Evolutionary conservation across 768 basidiomycete genomes (phyloP).

Genomic region (Arthromyces matolae): DNA sequence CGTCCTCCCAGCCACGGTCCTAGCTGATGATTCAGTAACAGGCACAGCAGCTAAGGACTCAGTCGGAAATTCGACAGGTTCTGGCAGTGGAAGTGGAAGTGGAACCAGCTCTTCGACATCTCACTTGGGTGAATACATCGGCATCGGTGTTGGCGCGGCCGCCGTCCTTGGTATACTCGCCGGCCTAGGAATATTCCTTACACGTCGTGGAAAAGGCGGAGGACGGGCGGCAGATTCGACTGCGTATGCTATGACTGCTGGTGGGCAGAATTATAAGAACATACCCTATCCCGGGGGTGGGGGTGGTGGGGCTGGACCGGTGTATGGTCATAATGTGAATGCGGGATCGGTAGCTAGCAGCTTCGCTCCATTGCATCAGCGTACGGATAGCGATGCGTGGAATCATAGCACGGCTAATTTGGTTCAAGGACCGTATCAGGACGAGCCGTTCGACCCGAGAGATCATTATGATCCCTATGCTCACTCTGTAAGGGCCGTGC

Average conservation of each 20-base stretch:
- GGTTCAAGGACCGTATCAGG: slow-evolving; percentile 32
- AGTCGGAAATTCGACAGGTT: not conserved
- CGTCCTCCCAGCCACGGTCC: slow-evolving; percentile 48
- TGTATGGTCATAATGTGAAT: not conserved
- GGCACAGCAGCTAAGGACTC: not conserved
- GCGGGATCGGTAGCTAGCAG: slow-evolving; percentile 56
- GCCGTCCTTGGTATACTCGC: slow-evolving; percentile 3
- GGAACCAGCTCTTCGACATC: not conserved
- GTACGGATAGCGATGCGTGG: slow-evolving; percentile 53
- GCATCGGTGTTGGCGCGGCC: slow-evolving; percentile 4
- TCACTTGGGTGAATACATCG: slow-evolving; percentile 1
- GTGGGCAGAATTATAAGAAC: slow-evolving; percentile 27
- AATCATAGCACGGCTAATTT: slow-evolving; percentile 50
- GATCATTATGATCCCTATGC: slow-evolving; percentile 38
- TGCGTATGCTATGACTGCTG: slow-evolving; percentile 17
- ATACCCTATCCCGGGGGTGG: too few relatives aligned
- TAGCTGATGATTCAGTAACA: slow-evolving; percentile 19
- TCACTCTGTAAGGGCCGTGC: not conserved
- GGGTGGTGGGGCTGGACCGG: slow-evolving; percentile 22
- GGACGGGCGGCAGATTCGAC: slow-evolving; percentile 3
- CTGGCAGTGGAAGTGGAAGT: not conserved
- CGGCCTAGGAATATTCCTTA: slow-evolving; percentile 11
- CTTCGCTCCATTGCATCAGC: slow-evolving; percentile 65
- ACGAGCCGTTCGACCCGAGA: slow-evolving; percentile 17
- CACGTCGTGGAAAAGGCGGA: slow-evolving; percentile 39